A percentile compares a stretch with the other conserved stretches of the same genome.
phyloP scores from a whole-genome alignment of 2,329 filamentous ascomycete genomes.

The Diaporthe capsici region DNA sequence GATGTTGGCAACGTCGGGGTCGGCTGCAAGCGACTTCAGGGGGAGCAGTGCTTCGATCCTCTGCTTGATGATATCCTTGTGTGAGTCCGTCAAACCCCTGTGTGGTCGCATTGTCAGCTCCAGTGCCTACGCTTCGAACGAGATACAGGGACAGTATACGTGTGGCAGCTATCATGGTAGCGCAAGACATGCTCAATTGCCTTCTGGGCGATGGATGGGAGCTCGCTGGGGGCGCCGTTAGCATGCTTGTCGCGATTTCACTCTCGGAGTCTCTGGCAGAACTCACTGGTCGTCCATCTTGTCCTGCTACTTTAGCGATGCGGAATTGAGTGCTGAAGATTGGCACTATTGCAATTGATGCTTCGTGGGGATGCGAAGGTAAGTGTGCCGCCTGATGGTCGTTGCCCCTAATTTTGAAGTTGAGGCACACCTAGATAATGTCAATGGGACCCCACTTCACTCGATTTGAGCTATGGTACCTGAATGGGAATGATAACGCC shows the following conservation, averaged over 20 bases:
- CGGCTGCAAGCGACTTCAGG: slow-evolving; percentile 8
- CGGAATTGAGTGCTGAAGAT: not conserved
- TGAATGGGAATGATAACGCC: too few species aligned
- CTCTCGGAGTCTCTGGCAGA: not conserved
- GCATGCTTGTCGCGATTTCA: not conserved
- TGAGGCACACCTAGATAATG: not conserved
- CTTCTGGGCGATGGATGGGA: slow-evolving; percentile 14
- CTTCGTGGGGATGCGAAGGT: not conserved
- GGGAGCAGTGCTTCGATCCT: slow-evolving; percentile 1
- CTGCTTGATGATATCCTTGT: not conserved
- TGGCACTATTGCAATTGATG: not conserved
- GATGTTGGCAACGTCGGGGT: slow-evolving; percentile 29
- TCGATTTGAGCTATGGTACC: not conserved
- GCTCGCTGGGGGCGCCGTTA: slow-evolving; percentile 6
- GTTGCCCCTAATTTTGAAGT: not conserved
- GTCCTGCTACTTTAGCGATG: not conserved
- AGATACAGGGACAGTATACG: not conserved
- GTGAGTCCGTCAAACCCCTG: not conserved
- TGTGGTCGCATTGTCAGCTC: not conserved
- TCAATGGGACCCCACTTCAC: not conserved
- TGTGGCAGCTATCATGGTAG: not conserved
- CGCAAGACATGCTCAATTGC: not conserved
- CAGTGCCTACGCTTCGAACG: too few species aligned
- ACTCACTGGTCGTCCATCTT: slow-evolving; percentile 13
- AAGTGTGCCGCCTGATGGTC: not conserved